Base-by-base conservation (phyloP, 352 stramenopile species). In the Pythium pectinolyticum region DNA sequence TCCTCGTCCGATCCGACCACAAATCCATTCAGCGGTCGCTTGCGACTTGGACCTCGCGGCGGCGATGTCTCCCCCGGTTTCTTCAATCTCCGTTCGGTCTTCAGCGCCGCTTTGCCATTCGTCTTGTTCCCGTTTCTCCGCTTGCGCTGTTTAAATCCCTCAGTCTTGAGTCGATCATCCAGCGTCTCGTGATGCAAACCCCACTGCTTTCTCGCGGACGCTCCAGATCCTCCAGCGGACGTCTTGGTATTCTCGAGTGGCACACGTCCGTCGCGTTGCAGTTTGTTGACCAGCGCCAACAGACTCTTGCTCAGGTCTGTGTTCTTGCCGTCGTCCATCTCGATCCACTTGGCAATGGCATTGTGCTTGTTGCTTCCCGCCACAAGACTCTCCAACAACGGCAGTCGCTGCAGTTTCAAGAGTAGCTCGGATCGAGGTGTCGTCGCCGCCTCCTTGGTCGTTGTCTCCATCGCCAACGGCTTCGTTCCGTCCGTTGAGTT, bases 331-430 rank as follows among this genome's bases (percentile, higher is more conserved):
- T 78, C 62, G 34, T 90, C 79, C 27, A 48, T 25, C 58, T 88
- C 73, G 41, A 90, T 56, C 82, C 82, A 90, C 54, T 76, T 77
- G 22, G 77, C 55, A 8, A 90, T 50, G 24, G 46, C 66, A 2
- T 61, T 59, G 61, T 81, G 86, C 49, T 90, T 90, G 31, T 61
- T 77, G 14, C 73, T 75, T 2, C 67, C 72, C 19, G 61, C 53
- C 17, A 43, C 45, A 11, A 90, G 51, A 22, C 59, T 57, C 37
- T 78, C 59, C 35, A 84, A 75, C 43, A 75, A 63, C 8, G 79
- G 61, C 19, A 80, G 19, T 31, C 74, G 61, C 2, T 66, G 70
- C 7, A 90, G 49, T 40, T 74, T 81, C 17, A 66, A 66, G 25
- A 90, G 56, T 19, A 79, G n/a, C 9, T 80, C 67, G 3, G 54